phyloP scores from a whole-genome alignment of 2,329 filamentous ascomycete species.

The Metarhizium brunneum region DNA sequence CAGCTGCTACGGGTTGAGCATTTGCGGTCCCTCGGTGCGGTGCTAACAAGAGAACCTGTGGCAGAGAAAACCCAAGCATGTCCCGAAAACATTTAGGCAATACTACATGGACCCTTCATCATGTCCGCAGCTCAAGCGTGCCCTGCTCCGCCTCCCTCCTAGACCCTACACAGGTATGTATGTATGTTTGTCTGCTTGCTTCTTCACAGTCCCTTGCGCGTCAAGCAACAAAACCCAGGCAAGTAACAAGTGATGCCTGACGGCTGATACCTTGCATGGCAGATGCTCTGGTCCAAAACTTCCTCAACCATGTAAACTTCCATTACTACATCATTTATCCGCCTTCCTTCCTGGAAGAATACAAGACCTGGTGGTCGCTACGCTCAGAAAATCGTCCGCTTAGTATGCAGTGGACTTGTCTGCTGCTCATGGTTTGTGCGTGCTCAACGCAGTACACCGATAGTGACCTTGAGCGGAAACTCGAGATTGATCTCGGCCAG shows the following conservation, averaged over 20 bases:
- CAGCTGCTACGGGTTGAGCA: not conserved
- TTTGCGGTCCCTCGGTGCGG: not conserved
- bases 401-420: slow-evolving; percentile 27
- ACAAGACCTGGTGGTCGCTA: slow-evolving; percentile 24
- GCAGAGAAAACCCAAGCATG: slow-evolving; percentile 11
- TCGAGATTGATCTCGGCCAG: slow-evolving; percentile 22
- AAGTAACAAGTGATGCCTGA: no score
- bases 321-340: slow-evolving; percentile 31
- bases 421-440: slow-evolving; percentile 28
- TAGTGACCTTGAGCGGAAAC: slow-evolving; percentile 18
- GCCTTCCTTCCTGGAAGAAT: slow-evolving; percentile 24
- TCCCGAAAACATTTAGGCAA: slow-evolving; percentile 11
- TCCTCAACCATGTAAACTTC: slow-evolving; percentile 27
- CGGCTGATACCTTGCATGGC: not conserved
- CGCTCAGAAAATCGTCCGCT: slow-evolving; percentile 21
- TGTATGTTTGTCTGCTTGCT: not conserved
- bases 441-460: slow-evolving; percentile 26
- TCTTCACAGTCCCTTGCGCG: no score
- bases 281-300: slow-evolving; percentile 29
- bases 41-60: not conserved
- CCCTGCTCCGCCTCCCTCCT: slow-evolving; percentile 21
- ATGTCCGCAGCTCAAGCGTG: slow-evolving; percentile 22
- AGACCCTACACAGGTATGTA: slow-evolving; percentile 24
- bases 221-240: not conserved
- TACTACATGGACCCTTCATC: slow-evolving; percentile 9